phyloP scores from a whole-genome alignment of 495 filamentous ascomycete genomes.

The Cladorrhinum samala region DNA sequence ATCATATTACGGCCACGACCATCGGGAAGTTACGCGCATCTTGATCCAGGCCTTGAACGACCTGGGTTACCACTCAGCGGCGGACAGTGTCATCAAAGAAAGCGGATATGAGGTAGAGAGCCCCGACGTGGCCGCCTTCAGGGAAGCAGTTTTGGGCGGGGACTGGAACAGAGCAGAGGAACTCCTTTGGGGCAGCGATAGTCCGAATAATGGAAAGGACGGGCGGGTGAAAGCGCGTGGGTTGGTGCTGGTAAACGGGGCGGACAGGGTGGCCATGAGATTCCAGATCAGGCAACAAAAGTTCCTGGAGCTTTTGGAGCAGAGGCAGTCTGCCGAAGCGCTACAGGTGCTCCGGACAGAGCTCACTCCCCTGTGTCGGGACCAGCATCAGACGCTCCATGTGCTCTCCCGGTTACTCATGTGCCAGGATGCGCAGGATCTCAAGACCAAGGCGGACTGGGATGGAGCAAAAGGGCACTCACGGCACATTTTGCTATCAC shows the following conservation, averaged over 20 bases:
- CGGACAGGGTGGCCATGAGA: slow-evolving; percentile 41
- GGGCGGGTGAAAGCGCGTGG: slow-evolving; percentile 39
- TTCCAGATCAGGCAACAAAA: slow-evolving; percentile 91
- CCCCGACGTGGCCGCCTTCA: slow-evolving; percentile 74
- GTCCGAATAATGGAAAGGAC: slow-evolving; percentile 43
- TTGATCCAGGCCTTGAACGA: slow-evolving; percentile 86
- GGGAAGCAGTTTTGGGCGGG: slow-evolving; percentile 72
- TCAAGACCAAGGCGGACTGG: slow-evolving; percentile 79
- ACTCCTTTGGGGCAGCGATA: slow-evolving; percentile 55
- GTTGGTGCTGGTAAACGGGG: slow-evolving; percentile 40
- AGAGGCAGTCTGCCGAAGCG: slow-evolving; percentile 63
- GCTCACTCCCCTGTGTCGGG: slow-evolving; percentile 79
- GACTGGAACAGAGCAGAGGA: slow-evolving; percentile 80
- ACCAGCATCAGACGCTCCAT: slow-evolving; percentile 63
- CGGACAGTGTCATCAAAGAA: slow-evolving; percentile 64
- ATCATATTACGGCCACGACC: slow-evolving; percentile 68
- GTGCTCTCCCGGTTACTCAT: slow-evolving; percentile 85
- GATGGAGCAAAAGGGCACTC: slow-evolving; percentile 77
- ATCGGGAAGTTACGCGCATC: slow-evolving; percentile 89
- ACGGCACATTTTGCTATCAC: slow-evolving; percentile 66
- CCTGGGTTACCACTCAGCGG: slow-evolving; percentile 75
- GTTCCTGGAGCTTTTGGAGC: slow-evolving; percentile 84
- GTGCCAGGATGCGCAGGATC: slow-evolving; percentile 71
- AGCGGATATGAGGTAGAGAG: slow-evolving; percentile 89
- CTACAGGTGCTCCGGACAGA: slow-evolving; percentile 78